Conservation (phyloP, 2,329 filamentous ascomycete genomes). For the Dothideomycetes sp. region DNA sequence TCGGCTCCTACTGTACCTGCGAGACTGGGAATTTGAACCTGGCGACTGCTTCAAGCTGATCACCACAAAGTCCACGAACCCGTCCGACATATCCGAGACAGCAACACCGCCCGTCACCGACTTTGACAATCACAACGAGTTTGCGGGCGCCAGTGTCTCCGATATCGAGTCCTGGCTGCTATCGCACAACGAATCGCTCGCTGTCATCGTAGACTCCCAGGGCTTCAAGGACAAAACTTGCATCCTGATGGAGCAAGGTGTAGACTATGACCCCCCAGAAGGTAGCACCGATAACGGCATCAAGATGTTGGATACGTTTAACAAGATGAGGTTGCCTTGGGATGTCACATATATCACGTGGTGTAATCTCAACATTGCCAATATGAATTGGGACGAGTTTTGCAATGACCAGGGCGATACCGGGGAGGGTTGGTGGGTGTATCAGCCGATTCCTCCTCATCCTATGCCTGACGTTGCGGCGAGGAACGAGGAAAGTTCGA, state of each 20-base stretch:
- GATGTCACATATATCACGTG: conserved; percentile 8
- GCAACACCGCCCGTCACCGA: conserved; percentile 1
- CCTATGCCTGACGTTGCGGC: too few relatives aligned
- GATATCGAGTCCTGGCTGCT: conserved; percentile 11
- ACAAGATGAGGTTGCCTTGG: conserved; percentile 11
- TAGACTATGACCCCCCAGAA: conserved; percentile 8
- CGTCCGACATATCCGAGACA: conserved; percentile 3
- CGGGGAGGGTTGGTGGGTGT: not conserved
- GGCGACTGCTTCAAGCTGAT: conserved; percentile 8
- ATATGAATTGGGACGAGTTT: conserved; percentile 12
- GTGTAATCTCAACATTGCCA: conserved; percentile 12
- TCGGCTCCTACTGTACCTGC: conserved; percentile 10
- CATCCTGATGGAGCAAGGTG: conserved; percentile 5
- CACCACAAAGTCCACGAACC: conserved; percentile 4
- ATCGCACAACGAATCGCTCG: conserved; percentile 2
- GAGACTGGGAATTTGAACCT: conserved; percentile 8
- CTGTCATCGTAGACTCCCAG: too few relatives aligned
- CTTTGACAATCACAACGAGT: conserved; percentile 7
- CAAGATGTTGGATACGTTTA: conserved; percentile 4
- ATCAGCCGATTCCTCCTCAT: too few relatives aligned
- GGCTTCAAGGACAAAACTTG: too few relatives aligned
- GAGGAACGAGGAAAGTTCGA: too few relatives aligned
- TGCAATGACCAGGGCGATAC: conserved; percentile 3
- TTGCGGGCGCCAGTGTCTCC: conserved; percentile 7
- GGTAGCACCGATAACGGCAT: too few relatives aligned